These are phyloP conservation scores for Tilletia walkeri DNA, from an alignment of 1,284 basidiomycete species.

Conservation along the genomic window DNA sequence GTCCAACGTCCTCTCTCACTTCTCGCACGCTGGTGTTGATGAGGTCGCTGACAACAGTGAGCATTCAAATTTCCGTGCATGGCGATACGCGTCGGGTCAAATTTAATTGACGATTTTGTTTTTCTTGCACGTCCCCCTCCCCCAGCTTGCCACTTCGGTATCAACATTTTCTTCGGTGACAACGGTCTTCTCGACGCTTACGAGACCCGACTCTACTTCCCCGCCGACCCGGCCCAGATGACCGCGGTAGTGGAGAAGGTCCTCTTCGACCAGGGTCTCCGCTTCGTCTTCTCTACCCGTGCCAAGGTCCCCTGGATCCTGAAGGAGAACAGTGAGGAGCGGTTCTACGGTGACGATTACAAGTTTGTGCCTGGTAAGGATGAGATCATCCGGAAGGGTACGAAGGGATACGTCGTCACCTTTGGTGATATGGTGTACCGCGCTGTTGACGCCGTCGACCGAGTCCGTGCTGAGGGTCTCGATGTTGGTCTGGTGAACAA, in stretches of 20 bases:
- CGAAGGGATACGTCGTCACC: constrained; percentile 69
- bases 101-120: neutral
- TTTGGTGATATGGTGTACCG: constrained; percentile 71
- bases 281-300: constrained; percentile 81
- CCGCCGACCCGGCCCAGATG: constrained; percentile 77
- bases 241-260: constrained; percentile 70
- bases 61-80: neutral
- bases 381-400: constrained; percentile 70
- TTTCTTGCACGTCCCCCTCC: constrained; percentile 13
- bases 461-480: constrained; percentile 68
- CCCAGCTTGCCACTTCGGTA: constrained; percentile 57
- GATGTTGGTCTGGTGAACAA: constrained; percentile 81
- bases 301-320: constrained; percentile 81
- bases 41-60: constrained; percentile 73
- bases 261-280: constrained; percentile 74
- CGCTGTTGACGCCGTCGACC: constrained; percentile 73
- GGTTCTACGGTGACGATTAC: constrained; percentile 70
- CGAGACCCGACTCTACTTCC: constrained; percentile 74
- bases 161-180: constrained; percentile 80
- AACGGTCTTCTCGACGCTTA: constrained; percentile 75
- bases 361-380: constrained; percentile 77
- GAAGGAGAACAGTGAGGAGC: constrained; percentile 69
- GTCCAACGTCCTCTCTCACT: constrained; percentile 79
- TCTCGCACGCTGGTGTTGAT: constrained; percentile 77
- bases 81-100: neutral